These are phyloP conservation scores for Wallemia mellicola DNA, from an alignment of 1,284 basidiomycete species.

Conservation along the genomic window DNA sequence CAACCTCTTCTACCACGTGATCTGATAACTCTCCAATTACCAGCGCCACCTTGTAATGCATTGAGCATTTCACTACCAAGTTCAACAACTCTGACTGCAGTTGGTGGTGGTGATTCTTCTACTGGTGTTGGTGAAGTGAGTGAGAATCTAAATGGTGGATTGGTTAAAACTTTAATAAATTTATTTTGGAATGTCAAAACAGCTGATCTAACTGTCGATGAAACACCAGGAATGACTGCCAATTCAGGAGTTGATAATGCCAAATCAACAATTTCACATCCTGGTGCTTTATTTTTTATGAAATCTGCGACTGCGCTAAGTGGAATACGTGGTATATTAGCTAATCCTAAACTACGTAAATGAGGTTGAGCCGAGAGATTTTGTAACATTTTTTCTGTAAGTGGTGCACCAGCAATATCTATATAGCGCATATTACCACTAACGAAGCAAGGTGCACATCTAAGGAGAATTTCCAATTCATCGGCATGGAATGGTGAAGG, in stretches of 20 bases:
- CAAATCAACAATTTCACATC: constrained; percentile 62
- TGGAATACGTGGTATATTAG: constrained; percentile 43
- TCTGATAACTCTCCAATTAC: constrained; percentile 55
- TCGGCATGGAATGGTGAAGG: constrained; percentile 39
- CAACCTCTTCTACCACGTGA: constrained; percentile 82
- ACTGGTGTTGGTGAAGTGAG: constrained; percentile 11
- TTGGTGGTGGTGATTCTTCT: constrained; percentile 22
- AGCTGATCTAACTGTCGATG: constrained; percentile 26
- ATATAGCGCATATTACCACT: constrained; percentile 51
- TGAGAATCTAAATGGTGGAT: constrained; percentile 39
- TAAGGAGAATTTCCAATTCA: constrained; percentile 39
- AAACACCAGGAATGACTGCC: constrained; percentile 21
- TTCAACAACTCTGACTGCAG: constrained; percentile 62
- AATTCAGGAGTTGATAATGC: constrained; percentile 46
- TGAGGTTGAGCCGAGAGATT: constrained; percentile 31
- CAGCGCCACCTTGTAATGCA: constrained; percentile 39
- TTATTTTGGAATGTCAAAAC: constrained; percentile 21
- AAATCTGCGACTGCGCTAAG: constrained; percentile 39
- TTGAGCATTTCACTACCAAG: constrained; percentile 42
- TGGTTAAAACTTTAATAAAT: constrained; percentile 45
- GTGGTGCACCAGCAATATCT: constrained; percentile 54
- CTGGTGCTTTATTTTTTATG: constrained; percentile 32
- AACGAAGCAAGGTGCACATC: constrained; percentile 47
- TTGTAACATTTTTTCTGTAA: constrained; percentile 24
- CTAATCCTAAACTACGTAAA: constrained; percentile 61